phyloP scores from a whole-genome alignment of 139 green algal species.

The Parachlorella kessleri region DNA sequence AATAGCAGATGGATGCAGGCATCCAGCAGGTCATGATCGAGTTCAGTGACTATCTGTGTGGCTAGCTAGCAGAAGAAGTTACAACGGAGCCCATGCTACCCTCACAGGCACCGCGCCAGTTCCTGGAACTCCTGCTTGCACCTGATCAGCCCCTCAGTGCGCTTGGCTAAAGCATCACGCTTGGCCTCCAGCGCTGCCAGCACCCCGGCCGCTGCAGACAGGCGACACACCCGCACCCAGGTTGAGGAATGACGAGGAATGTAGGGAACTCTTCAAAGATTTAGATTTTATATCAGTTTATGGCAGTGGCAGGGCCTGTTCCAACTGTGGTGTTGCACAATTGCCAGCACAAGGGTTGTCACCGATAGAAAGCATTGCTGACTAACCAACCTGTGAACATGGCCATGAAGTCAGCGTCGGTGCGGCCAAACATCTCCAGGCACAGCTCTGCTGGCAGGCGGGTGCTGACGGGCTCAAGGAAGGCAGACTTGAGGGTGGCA shows the following conservation, averaged over 20 bases:
- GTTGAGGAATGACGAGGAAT: not conserved
- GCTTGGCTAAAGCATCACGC: constrained; percentile 65
- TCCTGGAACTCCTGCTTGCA: constrained; percentile 78
- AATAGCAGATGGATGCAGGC: no score
- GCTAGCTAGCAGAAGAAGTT: no score
- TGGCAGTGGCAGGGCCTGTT: not conserved
- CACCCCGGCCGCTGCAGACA: constrained; percentile 63
- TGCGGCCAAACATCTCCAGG: constrained; percentile 73
- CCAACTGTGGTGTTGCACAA: not conserved
- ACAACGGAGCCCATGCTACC: not conserved
- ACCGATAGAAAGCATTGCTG: not conserved
- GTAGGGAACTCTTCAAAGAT: not conserved
- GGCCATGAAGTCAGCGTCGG: constrained; percentile 75
- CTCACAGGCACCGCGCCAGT: constrained; percentile 48
- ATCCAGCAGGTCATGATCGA: no score
- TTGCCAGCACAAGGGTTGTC: not conserved
- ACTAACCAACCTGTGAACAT: constrained; percentile 70
- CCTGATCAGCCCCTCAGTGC: constrained; percentile 73
- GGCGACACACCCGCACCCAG: not conserved
- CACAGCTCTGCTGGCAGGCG: constrained; percentile 61
- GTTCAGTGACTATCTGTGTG: no score
- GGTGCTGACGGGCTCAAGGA: constrained; percentile 75
- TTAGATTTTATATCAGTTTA: not conserved
- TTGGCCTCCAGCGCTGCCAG: constrained; percentile 63
- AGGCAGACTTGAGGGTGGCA: constrained; percentile 81